A percentile compares a stretch with the other conserved stretches of the same genome.
phyloP scores from a whole-genome alignment of 345 rosid species.

The Citrus mangshanensis region DNA sequence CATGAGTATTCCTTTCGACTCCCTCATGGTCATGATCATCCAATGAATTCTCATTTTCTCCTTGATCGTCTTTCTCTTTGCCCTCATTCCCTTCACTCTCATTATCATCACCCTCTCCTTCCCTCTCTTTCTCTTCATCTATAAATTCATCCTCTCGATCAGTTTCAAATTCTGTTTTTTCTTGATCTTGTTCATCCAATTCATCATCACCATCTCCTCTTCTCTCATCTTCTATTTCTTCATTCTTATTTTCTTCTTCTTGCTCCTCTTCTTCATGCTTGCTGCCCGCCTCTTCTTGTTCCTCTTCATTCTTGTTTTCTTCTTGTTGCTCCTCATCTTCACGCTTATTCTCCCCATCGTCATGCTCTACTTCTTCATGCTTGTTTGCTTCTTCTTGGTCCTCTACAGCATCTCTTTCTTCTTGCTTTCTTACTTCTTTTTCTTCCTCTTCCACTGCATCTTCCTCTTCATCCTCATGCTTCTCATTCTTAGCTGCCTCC shows the following conservation, averaged over 20 bases:
- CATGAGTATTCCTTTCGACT: slow-evolving; percentile 38
- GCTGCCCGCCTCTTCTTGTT: slow-evolving; percentile 12
- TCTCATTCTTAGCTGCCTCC: slow-evolving; percentile 27
- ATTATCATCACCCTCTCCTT: slow-evolving; percentile 26
- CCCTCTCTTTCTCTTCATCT: slow-evolving; percentile 54
- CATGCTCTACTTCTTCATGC: slow-evolving; percentile 37
- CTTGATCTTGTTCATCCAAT: slow-evolving; percentile 46
- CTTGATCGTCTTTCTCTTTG: slow-evolving; percentile 36
- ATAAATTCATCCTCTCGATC: slow-evolving; percentile 45
- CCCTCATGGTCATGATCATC: slow-evolving; percentile 42
- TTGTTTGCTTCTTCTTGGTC: slow-evolving; percentile 34
- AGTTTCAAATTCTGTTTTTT: slow-evolving; percentile 34
- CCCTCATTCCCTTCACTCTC: slow-evolving; percentile 26
- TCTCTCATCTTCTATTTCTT: slow-evolving; percentile 18
- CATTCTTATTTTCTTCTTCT: slow-evolving; percentile 27
- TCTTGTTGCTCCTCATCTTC: slow-evolving; percentile 29
- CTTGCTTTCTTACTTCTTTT: slow-evolving; percentile 39
- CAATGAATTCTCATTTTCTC: slow-evolving; percentile 26
- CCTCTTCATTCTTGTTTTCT: slow-evolving; percentile 23
- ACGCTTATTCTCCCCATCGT: slow-evolving; percentile 30
- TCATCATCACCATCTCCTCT: slow-evolving; percentile 34
- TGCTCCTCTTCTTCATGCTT: slow-evolving; percentile 24
- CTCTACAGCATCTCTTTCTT: not conserved
- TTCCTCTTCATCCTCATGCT: slow-evolving; percentile 39
- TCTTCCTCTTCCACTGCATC: slow-evolving; percentile 37